phyloP scores from a whole-genome alignment of 805 yeast species.

The Tetrapisispora namnaoensis region DNA sequence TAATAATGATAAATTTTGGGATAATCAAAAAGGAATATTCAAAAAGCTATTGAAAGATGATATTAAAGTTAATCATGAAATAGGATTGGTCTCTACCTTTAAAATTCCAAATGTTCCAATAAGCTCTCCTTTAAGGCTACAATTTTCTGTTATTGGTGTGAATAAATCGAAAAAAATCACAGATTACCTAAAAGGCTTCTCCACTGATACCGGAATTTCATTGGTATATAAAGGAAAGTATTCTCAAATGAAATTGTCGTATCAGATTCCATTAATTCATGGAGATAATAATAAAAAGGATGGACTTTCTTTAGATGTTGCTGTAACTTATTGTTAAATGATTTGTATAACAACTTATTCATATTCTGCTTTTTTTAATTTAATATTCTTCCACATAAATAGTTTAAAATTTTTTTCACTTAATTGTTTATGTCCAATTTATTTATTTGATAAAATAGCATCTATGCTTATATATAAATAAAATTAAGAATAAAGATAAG shows the following conservation, averaged over 20 bases:
- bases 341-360: neutral
- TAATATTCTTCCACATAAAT: neutral
- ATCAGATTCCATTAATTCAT: constrained; percentile 40
- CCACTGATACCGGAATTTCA: constrained; percentile 43
- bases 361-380: neutral
- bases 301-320: constrained; percentile 1
- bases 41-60: neutral
- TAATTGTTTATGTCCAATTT: neutral
- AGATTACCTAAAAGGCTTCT: constrained; percentile 17
- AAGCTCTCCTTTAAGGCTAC: constrained; percentile 46
- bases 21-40: neutral
- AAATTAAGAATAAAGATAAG: too few species aligned
- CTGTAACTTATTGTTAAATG: constrained; percentile 1
- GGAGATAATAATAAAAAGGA: neutral
- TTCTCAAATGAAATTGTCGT: constrained; percentile 46
- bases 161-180: constrained; percentile 26
- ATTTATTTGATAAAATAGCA: too few species aligned
- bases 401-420: neutral
- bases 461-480: too few species aligned
- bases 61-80: constrained; percentile 28
- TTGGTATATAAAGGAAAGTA: constrained; percentile 42
- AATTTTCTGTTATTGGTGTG: constrained; percentile 52
- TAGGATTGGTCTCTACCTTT: constrained; percentile 41
- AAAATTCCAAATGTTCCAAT: constrained; percentile 42
- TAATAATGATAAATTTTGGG: neutral